Percentiles rank a stretch among this genome's conserved stretches.
These are phyloP conservation scores for Kwoniella shandongensis DNA, from an alignment of 768 basidiomycete genomes.

Conservation along the genomic window DNA sequence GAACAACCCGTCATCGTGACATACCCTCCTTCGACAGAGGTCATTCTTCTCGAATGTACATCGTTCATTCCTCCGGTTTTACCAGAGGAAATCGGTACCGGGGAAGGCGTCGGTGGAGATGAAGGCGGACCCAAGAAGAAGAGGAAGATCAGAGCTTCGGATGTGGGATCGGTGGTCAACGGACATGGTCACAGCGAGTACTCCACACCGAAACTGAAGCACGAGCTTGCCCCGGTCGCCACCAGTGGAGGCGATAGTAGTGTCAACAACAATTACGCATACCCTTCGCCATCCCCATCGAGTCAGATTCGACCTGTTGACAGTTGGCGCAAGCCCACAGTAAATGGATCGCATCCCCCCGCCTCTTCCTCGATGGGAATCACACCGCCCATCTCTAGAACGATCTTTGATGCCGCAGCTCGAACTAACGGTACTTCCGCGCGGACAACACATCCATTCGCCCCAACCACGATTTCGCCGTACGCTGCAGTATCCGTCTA, in stretches of 20 bases:
- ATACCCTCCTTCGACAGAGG: constrained; percentile 10
- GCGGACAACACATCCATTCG: too few relatives aligned
- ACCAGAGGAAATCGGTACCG: constrained; percentile 19
- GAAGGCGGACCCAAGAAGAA: constrained; percentile 6
- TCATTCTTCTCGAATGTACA: constrained; percentile 27
- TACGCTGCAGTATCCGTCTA: too few relatives aligned
- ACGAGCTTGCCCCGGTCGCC: neutral
- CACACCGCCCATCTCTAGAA: too few relatives aligned
- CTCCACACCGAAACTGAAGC: neutral
- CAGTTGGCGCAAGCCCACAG: neutral
- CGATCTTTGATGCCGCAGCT: too few relatives aligned
- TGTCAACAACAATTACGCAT: too few relatives aligned
- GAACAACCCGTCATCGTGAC: constrained; percentile 17
- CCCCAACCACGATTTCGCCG: too few relatives aligned
- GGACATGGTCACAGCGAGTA: too few relatives aligned
- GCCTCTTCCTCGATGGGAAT: too few relatives aligned
- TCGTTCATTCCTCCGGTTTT: constrained; percentile 30
- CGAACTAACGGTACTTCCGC: too few relatives aligned
- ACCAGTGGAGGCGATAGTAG: neutral
- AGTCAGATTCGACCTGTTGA: neutral
- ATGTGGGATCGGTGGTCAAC: neutral
- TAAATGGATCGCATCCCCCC: too few relatives aligned
- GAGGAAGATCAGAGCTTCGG: constrained; percentile 14
- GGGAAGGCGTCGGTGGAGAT: constrained; percentile 3
- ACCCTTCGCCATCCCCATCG: neutral